phyloP scores from a whole-genome alignment of 441 rosid genomes.

The Pelargonium myrrhifolium region DNA sequence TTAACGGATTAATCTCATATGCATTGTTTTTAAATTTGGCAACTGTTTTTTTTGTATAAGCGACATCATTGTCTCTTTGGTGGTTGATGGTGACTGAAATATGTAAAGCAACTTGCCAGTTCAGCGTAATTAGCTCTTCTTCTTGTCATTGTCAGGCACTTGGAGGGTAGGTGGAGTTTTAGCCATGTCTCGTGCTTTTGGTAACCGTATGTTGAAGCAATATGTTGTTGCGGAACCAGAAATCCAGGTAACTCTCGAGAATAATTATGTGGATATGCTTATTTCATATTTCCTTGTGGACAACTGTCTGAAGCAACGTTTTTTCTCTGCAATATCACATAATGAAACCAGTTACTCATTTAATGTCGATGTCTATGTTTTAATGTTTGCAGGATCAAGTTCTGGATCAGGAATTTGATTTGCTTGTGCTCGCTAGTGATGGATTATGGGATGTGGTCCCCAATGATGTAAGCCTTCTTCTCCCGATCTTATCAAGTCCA shows the following conservation, averaged over 20 bases:
- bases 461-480: constrained; percentile 55
- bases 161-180: constrained; percentile 99
- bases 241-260: constrained; percentile 59
- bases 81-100: background rate
- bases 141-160: constrained; percentile 48
- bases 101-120: background rate
- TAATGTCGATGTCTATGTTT: too few species aligned
- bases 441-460: constrained; percentile 97
- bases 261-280: background rate
- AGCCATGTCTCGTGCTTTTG: constrained; percentile 98
- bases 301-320: background rate
- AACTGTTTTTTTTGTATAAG: background rate
- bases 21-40: background rate
- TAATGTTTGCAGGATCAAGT: constrained; percentile 53
- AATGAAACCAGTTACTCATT: background rate
- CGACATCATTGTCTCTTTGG: background rate
- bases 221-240: constrained; percentile 96
- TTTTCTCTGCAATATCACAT: background rate
- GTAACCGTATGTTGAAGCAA: constrained; percentile 97
- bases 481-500: background rate
- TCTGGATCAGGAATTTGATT: constrained; percentile 62
- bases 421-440: constrained; percentile 91
- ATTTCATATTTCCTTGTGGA: background rate
- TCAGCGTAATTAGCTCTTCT: background rate
- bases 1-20: too few species aligned